Evolutionary conservation across 75 land plant species (phyloP), one percentile per base, ranked within the genome.

Genomic region (Adiantum capillusveneris): DNA sequence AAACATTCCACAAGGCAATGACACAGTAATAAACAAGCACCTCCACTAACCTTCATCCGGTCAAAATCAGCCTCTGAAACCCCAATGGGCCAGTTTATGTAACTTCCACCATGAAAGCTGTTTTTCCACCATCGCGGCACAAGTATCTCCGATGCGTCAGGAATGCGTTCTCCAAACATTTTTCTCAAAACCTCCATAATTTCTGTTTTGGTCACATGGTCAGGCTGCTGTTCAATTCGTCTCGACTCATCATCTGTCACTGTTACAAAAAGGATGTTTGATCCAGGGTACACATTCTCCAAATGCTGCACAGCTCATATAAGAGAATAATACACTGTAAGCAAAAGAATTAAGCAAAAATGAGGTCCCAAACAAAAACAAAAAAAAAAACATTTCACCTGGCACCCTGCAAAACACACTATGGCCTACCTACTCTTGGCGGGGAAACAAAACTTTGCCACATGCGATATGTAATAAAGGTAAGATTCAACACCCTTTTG

Each of bases 181-280:
- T 68, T 74, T 45, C 80, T 69, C 11, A 87, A 65, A n/a, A 81
- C 84, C 11, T 14, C 54, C 88, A 81, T 84, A n/a, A 81, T 73
- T 57, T 87, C 88, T 11, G 55, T 65, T 49, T 70, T 36, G 25
- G 87, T 84, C 45, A 72, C 68, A 11, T 74, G 39, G 28, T 84
- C 88, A 2, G 82, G 44, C 59, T 84, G 92, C 24, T 75, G 76
- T 34, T 87, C 88, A 13, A 87, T 60, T 1, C 88, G 65, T 52
- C 81, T 72, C 0, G 92, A 76, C 68, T 84, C 92, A 17, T 68
- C 88, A 57, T 87, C 88, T 6, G 88, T 84, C 49, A 87, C 65
- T 0, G 92, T 87, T 44, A 87, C 88, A 30, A 84, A 70, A 0
- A 87, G 65, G 14, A 87, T 59, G 56, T 81, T 84, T 22, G 79